Conservation (phyloP, 2,329 filamentous ascomycete species). For the Ophiostoma ulmi region DNA sequence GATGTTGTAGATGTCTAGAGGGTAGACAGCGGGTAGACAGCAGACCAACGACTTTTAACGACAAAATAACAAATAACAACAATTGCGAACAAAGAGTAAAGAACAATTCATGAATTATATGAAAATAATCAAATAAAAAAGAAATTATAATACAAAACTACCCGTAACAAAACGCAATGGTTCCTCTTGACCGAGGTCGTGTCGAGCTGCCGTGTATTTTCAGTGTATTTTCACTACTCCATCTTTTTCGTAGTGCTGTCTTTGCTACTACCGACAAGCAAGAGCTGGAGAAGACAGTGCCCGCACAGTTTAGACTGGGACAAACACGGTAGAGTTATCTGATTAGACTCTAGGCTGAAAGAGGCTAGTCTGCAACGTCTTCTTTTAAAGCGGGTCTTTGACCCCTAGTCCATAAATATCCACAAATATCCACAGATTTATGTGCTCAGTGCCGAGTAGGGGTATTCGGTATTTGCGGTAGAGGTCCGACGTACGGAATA, state of each 20-base stretch:
- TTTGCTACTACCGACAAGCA: neutral
- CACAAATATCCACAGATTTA: neutral
- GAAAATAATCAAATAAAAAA: neutral
- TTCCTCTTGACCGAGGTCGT: neutral
- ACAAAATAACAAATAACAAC: neutral
- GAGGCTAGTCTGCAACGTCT: neutral
- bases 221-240: neutral
- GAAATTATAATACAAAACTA: neutral
- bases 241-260: neutral
- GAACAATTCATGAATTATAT: neutral
- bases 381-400: neutral
- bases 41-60: neutral
- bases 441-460: neutral
- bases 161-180: neutral
- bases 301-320: slow-evolving; percentile 13
- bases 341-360: neutral
- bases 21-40: neutral
- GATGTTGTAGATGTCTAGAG: neutral
- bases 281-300: slow-evolving; percentile 14
- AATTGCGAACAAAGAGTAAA: neutral
- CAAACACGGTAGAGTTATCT: neutral
- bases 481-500: slow-evolving; percentile 17
- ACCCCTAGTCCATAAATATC: neutral
- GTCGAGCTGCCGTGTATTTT: neutral
- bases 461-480: neutral